These are phyloP conservation scores for Phytophthora litchii DNA, from an alignment of 352 stramenopile species.

Conservation along the genomic window DNA sequence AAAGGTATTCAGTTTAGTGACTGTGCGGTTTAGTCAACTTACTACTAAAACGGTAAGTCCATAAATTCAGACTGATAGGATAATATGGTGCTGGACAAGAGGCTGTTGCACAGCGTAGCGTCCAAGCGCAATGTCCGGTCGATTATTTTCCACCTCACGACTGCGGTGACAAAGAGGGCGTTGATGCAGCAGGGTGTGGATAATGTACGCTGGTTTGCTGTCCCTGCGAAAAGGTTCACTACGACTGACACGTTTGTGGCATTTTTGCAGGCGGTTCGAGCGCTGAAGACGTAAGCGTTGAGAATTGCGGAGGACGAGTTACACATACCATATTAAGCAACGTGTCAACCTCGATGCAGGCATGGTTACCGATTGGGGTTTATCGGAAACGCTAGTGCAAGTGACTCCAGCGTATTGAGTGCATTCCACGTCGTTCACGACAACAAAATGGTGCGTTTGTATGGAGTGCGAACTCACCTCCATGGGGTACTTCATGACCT, in stretches of 20 bases:
- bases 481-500: background rate
- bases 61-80: no score
- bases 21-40: no score
- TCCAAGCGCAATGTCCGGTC: constrained; percentile 50
- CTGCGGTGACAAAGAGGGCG: constrained; percentile 9
- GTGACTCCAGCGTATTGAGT: constrained; percentile 9
- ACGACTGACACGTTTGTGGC: constrained; percentile 8
- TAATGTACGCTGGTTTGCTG: constrained; percentile 21
- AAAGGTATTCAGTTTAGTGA: no score
- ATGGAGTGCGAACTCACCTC: background rate
- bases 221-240: background rate
- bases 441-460: constrained; percentile 11
- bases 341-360: constrained; percentile 12
- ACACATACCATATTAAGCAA: background rate
- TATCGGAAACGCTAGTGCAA: constrained; percentile 27
- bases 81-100: constrained; percentile 20
- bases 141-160: constrained; percentile 52
- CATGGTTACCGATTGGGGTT: constrained; percentile 46
- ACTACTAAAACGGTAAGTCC: no score
- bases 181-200: constrained; percentile 14
- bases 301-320: no score
- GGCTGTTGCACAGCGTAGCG: constrained; percentile 30
- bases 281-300: constrained; percentile 30
- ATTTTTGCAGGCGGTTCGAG: constrained; percentile 24
- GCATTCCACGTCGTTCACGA: constrained; percentile 28